A percentile compares a stretch with the other conserved stretches of the same genome.
phyloP scores from a whole-genome alignment of 768 basidiomycete genomes.

The Scleroderma citrinum region DNA sequence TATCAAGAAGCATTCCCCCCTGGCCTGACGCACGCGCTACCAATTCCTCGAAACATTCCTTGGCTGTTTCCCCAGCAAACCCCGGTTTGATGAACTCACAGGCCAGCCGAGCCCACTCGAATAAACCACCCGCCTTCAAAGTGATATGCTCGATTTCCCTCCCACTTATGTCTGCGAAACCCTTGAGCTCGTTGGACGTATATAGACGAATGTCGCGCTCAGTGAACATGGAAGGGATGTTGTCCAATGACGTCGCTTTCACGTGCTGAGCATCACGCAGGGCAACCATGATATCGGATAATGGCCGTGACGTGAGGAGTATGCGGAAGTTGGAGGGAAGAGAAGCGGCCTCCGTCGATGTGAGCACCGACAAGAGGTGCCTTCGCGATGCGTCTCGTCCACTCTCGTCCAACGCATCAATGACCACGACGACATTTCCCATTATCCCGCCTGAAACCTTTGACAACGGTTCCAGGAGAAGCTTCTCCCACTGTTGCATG shows the following conservation, averaged over 20 bases:
- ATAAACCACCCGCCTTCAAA: not conserved
- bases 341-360: not conserved
- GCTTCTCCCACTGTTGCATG: not conserved
- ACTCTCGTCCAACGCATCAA: not conserved
- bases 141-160: not conserved
- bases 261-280: not conserved
- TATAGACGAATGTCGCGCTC: not conserved
- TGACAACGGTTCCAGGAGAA: not conserved
- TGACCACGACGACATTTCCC: not conserved
- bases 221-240: not conserved
- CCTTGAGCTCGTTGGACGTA: not conserved
- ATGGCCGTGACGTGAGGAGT: not conserved
- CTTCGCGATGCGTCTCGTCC: not conserved
- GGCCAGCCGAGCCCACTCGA: not conserved
- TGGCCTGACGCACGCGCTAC: not conserved
- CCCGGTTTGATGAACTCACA: not conserved
- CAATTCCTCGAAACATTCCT: not conserved
- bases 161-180: not conserved
- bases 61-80: not conserved
- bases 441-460: too few relatives aligned
- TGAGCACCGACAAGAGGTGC: not conserved
- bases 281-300: not conserved
- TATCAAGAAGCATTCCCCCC: not conserved
- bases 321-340: not conserved
- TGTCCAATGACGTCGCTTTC: not conserved